These are phyloP conservation scores for Colletotrichum orbiculare DNA, from an alignment of 2,329 filamentous ascomycete genomes.

Conservation along the genomic window DNA sequence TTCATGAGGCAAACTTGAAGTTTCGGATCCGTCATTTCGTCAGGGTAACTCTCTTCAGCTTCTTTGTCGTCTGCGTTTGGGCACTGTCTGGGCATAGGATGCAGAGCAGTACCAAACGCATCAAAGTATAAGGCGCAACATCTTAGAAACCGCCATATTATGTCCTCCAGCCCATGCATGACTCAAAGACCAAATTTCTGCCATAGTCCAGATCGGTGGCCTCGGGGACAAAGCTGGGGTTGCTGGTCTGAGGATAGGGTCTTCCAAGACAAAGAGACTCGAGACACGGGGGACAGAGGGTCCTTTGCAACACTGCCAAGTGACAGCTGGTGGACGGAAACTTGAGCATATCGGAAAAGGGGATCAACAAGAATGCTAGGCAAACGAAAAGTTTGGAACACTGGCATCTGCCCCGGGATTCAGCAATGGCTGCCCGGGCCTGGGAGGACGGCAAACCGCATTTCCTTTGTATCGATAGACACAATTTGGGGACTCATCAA, in stretches of 20 bases:
- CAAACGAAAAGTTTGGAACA: constrained; percentile 10
- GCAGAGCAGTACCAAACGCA: constrained; percentile 29
- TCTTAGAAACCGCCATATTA: neutral
- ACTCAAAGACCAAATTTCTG: constrained; percentile 19
- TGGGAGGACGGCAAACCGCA: constrained; percentile 7
- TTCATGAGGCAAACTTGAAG: constrained; percentile 39
- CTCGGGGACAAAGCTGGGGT: constrained; percentile 10
- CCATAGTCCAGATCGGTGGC: constrained; percentile 18
- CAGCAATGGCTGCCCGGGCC: constrained; percentile 11
- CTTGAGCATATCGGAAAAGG: constrained; percentile 8
- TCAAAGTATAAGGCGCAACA: constrained; percentile 30
- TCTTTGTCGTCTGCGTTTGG: constrained; percentile 57
- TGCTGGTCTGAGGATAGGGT: constrained; percentile 12
- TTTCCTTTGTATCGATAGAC: constrained; percentile 43
- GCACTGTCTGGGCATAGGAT: constrained; percentile 51
- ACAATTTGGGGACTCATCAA: constrained; percentile 58
- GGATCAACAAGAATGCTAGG: neutral
- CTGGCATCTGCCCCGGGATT: constrained; percentile 35
- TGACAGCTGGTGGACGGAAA: neutral
- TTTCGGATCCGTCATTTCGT: constrained; percentile 51
- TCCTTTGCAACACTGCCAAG: neutral
- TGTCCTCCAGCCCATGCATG: constrained; percentile 8
- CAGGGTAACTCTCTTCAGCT: constrained; percentile 55
- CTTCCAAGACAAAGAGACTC: constrained; percentile 4
- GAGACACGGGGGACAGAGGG: constrained; percentile 20